Evolutionary conservation across 2,329 filamentous ascomycete genomes (phyloP).

Genomic region (Dactylellina leptospora): DNA sequence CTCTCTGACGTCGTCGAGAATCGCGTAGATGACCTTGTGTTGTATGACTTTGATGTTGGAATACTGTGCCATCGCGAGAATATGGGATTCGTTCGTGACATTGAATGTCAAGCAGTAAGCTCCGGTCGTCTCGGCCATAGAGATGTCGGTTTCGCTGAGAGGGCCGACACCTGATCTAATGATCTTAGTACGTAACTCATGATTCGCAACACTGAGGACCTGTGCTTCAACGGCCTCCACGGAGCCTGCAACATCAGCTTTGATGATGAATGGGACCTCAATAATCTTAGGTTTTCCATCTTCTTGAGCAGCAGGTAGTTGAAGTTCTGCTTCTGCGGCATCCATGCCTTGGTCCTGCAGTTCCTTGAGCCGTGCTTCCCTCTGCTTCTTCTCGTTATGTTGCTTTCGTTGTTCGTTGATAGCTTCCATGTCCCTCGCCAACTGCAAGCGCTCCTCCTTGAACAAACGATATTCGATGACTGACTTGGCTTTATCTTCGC

Average conservation of each 20-base stretch:
- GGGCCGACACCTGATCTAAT: conserved; percentile 80
- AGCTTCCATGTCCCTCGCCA: conserved; percentile 75
- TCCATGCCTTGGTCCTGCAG: conserved; percentile 60
- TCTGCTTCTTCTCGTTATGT: conserved; percentile 69
- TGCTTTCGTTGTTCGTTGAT: conserved; percentile 75
- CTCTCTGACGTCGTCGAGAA: conserved; percentile 76
- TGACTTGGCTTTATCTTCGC: conserved; percentile 75
- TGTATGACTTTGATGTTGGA: conserved; percentile 80
- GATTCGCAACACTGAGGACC: conserved; percentile 80
- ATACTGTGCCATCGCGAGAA: conserved; percentile 74
- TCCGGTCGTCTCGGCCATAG: conserved; percentile 80
- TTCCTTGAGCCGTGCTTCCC: conserved; percentile 61
- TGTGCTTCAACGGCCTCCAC: conserved; percentile 87
- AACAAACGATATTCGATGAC: conserved; percentile 81
- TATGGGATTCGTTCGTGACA: conserved; percentile 71
- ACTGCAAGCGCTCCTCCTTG: conserved; percentile 72
- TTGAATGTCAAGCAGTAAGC: conserved; percentile 85
- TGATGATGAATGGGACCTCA: conserved; percentile 82
- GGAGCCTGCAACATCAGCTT: conserved; percentile 91
- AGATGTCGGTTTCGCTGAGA: conserved; percentile 85
- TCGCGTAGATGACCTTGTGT: conserved; percentile 84
- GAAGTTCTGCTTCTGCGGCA: conserved; percentile 51
- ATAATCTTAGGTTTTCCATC: conserved; percentile 61
- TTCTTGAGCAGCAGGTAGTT: conserved; percentile 45
- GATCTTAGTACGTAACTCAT: conserved; percentile 80